phyloP scores from a whole-genome alignment of 2,329 filamentous ascomycete genomes.

The Leptosphaerulina australis region DNA sequence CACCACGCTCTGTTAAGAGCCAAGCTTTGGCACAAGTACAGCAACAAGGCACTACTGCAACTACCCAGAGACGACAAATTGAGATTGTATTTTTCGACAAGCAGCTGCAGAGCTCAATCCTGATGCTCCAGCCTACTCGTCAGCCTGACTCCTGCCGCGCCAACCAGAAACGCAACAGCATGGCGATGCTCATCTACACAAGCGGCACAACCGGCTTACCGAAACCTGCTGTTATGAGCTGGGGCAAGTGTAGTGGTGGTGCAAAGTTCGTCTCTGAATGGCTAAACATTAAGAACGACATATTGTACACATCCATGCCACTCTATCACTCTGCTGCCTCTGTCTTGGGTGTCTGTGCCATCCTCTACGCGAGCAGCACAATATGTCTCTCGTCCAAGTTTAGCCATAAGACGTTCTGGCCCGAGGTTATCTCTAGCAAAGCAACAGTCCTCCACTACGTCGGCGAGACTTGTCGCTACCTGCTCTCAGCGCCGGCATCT shows the following conservation, averaged over 20 bases:
- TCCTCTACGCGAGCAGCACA: constrained; percentile 37
- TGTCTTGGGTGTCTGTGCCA: constrained; percentile 36
- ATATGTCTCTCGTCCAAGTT: constrained; percentile 41
- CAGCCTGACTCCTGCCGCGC: constrained; percentile 37
- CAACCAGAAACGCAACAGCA: constrained; percentile 32
- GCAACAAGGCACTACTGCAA: constrained; percentile 14
- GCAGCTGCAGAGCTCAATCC: constrained; percentile 34
- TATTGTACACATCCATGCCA: constrained; percentile 49
- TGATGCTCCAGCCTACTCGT: constrained; percentile 36
- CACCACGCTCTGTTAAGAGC: constrained; percentile 27
- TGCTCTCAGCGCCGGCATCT: constrained; percentile 43
- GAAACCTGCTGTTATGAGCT: constrained; percentile 44
- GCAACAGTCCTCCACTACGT: constrained; percentile 50
- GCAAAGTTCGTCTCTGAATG: constrained; percentile 29
- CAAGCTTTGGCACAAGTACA: constrained; percentile 21
- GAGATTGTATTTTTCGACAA: constrained; percentile 43
- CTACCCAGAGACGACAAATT: constrained; percentile 26
- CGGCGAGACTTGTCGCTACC: constrained; percentile 49
- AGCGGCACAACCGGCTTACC: constrained; percentile 48
- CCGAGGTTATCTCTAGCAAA: constrained; percentile 42
- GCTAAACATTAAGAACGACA: constrained; percentile 37
- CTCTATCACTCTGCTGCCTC: constrained; percentile 47
- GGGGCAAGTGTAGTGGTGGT: constrained; percentile 32
- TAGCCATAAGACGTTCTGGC: constrained; percentile 49
- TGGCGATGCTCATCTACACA: constrained; percentile 50